Base-by-base conservation (phyloP, 306 rosid genomes). In the Pterocarpus macrocarpus region DNA sequence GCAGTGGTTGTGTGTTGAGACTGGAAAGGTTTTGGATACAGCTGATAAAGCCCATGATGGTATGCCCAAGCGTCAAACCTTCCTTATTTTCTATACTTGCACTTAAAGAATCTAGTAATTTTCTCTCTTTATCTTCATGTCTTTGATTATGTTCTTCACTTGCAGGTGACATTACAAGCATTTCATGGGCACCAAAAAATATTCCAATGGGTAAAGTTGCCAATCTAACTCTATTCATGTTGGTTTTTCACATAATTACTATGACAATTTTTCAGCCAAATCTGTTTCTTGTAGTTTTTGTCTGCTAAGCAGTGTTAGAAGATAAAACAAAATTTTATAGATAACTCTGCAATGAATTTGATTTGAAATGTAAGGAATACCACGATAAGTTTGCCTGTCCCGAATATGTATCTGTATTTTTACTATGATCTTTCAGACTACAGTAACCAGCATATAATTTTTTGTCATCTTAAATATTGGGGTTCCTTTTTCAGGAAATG, bases 41-140 rank as follows among this genome's bases (percentile, higher is more conserved):
- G 99, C 98, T 85, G 98, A 96, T 64, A 96, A 90, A 78, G 92
- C 97, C 68, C 99, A 96, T 66, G 99, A 96, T 16, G 90, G 99
- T 96, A 93, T 77, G 78, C 64, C 58, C 61, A 69, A 77, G 67
- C 71, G 30, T 71, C 16, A 34, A 76, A 43, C 57, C 39, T 73
- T 57, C 56, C 32, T 41, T 43, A 50, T 68, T 49, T 61, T 45
- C 63, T 62, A 28, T 49, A 9, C 16, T 67, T 71, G 64, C 69
- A 82, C 32, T 65, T 70, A 35, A 77, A 64, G n/a, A 17, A 3
- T 14, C 10, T 47, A 44, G 52, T 55, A 16, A 63, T 74, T 62
- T 64, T 64, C 63, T 67, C 47, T 64, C 43, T 52, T 22, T 69
- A 64, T 65, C 71, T 55, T 76, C 41, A 16, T 28, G 34, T 76